Conservation (phyloP, 176 grass and related monocot genomes). For the Calamus simplicifolius region DNA sequence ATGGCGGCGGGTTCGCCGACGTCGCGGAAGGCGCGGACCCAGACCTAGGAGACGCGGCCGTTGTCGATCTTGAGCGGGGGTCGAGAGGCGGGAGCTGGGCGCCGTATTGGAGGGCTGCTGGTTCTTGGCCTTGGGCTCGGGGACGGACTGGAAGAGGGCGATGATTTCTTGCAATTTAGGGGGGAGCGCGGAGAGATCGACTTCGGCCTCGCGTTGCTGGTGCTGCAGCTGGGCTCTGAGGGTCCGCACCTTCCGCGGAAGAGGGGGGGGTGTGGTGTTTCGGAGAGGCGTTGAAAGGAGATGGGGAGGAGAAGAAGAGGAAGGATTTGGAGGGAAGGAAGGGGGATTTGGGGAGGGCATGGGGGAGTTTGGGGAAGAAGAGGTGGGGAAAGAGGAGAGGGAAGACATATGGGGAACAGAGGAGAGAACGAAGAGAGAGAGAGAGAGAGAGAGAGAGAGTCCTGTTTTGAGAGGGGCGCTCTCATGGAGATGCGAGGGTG, state of each 20-base stretch:
- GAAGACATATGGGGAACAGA: not conserved
- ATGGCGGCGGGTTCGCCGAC: constrained; percentile 35
- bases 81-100: constrained; percentile 60
- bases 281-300: constrained; percentile 64
- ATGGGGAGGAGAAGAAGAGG: constrained; percentile 30
- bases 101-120: constrained; percentile 86
- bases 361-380: constrained; percentile 12
- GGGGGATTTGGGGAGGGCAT: not conserved
- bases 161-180: constrained; percentile 62
- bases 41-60: constrained; percentile 76
- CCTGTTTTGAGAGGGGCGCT: too few relatives aligned
- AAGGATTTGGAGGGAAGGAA: constrained; percentile 20
- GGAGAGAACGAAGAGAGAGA: too few relatives aligned
- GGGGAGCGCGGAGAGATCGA: constrained; percentile 43
- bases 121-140: constrained; percentile 68
- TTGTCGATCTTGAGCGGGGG: constrained; percentile 54
- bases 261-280: constrained; percentile 4
- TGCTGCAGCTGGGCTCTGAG: constrained; percentile 22
- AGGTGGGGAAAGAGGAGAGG: constrained; percentile 17
- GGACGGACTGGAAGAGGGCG: constrained; percentile 64
- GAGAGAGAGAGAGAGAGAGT: too few relatives aligned
- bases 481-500: too few relatives aligned
- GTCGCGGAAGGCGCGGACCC: constrained; percentile 59
- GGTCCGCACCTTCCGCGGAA: constrained; percentile 15
- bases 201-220: constrained; percentile 3